Evolutionary conservation across 2,329 filamentous ascomycete species (phyloP).

Genomic region (Shiraia bambusicola): DNA sequence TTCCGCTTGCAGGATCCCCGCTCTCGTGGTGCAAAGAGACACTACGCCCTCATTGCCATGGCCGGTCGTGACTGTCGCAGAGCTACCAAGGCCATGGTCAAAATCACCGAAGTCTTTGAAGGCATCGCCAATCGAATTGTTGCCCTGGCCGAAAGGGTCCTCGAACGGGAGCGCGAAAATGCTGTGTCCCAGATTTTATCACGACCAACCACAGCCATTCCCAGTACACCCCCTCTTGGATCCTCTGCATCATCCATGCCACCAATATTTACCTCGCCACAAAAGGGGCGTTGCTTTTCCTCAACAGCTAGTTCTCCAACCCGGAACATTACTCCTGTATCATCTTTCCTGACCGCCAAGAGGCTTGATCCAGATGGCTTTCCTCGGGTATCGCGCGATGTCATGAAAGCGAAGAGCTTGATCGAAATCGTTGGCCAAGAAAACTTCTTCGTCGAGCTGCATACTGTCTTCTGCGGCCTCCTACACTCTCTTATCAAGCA

Average conservation of each 20-base stretch:
- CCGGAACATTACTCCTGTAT: slow-evolving; percentile 56
- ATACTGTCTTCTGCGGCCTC: slow-evolving; percentile 52
- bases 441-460: slow-evolving; percentile 60
- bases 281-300: slow-evolving; percentile 31
- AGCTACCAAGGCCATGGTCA: slow-evolving; percentile 44
- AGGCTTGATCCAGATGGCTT: slow-evolving; percentile 58
- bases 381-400: slow-evolving; percentile 53
- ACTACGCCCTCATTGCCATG: slow-evolving; percentile 59
- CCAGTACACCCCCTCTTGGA: slow-evolving; percentile 35
- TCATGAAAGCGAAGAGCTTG: slow-evolving; percentile 57
- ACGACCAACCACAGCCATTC: slow-evolving; percentile 33
- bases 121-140: slow-evolving; percentile 57
- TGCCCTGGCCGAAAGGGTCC: slow-evolving; percentile 42
- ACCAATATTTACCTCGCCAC: slow-evolving; percentile 31
- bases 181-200: slow-evolving; percentile 22
- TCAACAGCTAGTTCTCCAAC: slow-evolving; percentile 35
- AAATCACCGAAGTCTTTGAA: slow-evolving; percentile 51
- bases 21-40: slow-evolving; percentile 58
- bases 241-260: slow-evolving; percentile 32
- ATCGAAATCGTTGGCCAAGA: slow-evolving; percentile 61
- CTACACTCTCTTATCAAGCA: slow-evolving; percentile 44
- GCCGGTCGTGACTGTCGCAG: slow-evolving; percentile 59
- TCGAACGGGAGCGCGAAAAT: slow-evolving; percentile 42
- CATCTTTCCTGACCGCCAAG: slow-evolving; percentile 60
- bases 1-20: slow-evolving; percentile 61